A percentile compares a stretch with the other conserved stretches of the same genome.
Evolutionary conservation across 306 rosid species (phyloP).

Genomic region (Pterocarpus santalinus): DNA sequence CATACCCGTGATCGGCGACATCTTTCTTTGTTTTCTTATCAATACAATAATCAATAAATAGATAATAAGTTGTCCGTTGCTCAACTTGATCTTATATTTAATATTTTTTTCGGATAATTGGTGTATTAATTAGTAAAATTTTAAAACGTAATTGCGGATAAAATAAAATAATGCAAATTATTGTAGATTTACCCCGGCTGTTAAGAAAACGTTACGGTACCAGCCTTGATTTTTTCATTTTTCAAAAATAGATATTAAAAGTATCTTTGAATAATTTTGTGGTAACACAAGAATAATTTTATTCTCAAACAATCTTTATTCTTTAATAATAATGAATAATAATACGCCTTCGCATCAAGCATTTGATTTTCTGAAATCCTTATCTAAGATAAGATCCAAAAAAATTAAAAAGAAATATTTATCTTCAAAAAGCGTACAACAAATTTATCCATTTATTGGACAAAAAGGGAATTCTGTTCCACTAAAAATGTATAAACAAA

Average conservation of each 20-base stretch:
- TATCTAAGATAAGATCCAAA: background rate
- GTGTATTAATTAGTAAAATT: background rate
- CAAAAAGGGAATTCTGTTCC: background rate
- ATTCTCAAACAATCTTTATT: background rate
- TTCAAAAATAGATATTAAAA: background rate
- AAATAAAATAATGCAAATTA: background rate
- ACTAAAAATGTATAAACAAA: background rate
- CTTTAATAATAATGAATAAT: background rate
- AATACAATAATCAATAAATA: background rate
- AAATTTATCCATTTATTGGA: background rate
- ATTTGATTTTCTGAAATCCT: background rate
- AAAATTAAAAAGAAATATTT: no score
- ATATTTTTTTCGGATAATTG: background rate
- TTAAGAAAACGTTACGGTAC: conserved; percentile 8
- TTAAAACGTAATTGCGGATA: background rate
- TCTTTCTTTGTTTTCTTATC: background rate
- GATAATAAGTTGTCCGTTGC: background rate
- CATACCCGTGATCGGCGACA: conserved; percentile 25
- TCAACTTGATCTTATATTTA: background rate
- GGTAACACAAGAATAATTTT: background rate
- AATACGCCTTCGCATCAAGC: background rate
- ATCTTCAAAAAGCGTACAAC: no score
- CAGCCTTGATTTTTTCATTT: background rate
- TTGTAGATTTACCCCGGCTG: background rate
- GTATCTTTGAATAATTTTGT: background rate